phyloP scores from a whole-genome alignment of 352 stramenopile species.

The Phytophthora colocasiae region DNA sequence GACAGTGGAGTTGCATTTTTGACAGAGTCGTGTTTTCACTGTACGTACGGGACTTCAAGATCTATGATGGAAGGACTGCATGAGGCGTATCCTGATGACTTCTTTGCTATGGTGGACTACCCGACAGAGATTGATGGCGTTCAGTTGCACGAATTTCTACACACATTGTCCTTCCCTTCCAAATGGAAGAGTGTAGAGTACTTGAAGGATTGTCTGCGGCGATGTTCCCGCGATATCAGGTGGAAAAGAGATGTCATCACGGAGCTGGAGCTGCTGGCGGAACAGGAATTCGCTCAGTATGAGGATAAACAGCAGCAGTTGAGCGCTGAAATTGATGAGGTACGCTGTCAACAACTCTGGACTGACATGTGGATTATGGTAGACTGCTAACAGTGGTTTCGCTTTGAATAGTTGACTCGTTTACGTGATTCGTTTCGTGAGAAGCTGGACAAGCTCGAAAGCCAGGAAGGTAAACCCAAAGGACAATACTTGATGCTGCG shows the following conservation, averaged over 20 bases:
- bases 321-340: conserved; percentile 83
- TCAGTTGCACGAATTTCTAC: conserved; percentile 68
- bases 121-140: conserved; percentile 67
- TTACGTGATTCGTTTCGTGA: conserved; percentile 76
- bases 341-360: conserved; percentile 8
- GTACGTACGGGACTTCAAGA: conserved; percentile 65
- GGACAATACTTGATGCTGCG: conserved; percentile 65
- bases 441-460: conserved; percentile 52
- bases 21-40: conserved; percentile 72
- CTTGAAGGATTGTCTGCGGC: conserved; percentile 77
- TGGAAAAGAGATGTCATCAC: conserved; percentile 79
- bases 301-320: conserved; percentile 52
- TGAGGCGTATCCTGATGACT: conserved; percentile 55
- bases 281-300: conserved; percentile 63
- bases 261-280: conserved; percentile 77
- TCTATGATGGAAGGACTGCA: conserved; percentile 59
- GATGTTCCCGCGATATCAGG: conserved; percentile 77
- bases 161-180: conserved; percentile 60
- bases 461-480: conserved; percentile 28
- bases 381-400: not conserved
- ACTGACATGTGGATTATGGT: not conserved
- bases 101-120: conserved; percentile 82
- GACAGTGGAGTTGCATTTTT: not conserved
- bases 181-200: conserved; percentile 86
- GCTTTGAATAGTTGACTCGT: conserved; percentile 47